phyloP scores from a whole-genome alignment of 2,329 filamentous ascomycete genomes.

The Ophiobolus disseminans region DNA sequence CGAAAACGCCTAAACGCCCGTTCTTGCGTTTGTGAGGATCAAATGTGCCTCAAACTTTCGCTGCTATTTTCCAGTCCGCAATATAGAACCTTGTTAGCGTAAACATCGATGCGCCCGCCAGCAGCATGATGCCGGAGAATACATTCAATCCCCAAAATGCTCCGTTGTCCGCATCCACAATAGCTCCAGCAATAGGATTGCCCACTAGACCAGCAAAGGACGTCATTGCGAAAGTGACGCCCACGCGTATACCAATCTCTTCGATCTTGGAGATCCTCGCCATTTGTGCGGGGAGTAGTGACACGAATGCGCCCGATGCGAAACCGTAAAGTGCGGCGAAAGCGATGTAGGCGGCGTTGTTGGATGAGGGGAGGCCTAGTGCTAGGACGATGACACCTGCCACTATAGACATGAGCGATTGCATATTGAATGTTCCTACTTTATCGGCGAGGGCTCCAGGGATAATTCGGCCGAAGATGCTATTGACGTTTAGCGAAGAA shows the following conservation, averaged over 20 bases:
- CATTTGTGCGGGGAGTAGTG: constrained; percentile 55
- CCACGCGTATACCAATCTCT: constrained; percentile 64
- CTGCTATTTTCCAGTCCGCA: constrained; percentile 33
- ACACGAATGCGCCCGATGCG: constrained; percentile 60
- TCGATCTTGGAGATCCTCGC: constrained; percentile 52
- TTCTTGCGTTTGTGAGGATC: too few relatives aligned
- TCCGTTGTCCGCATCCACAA: constrained; percentile 61
- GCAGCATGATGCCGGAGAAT: constrained; percentile 66
- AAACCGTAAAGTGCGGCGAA: constrained; percentile 60
- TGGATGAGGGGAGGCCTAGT: constrained; percentile 56
- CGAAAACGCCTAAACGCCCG: too few relatives aligned
- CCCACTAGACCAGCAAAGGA: constrained; percentile 58
- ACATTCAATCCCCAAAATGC: constrained; percentile 67
- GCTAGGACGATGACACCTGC: constrained; percentile 56
- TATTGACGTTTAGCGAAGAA: too few relatives aligned
- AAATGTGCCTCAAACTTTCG: constrained; percentile 7
- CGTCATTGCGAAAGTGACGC: constrained; percentile 57
- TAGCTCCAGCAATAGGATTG: constrained; percentile 55
- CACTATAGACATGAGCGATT: constrained; percentile 33
- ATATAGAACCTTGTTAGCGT: constrained; percentile 35
- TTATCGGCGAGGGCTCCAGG: constrained; percentile 63
- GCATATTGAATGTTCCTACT: constrained; percentile 61
- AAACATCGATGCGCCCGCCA: constrained; percentile 50
- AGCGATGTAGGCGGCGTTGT: constrained; percentile 53
- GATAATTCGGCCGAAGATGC: constrained; percentile 63